phyloP scores from a whole-genome alignment of 176 grass and related monocot species.

The Carex scoparia region DNA sequence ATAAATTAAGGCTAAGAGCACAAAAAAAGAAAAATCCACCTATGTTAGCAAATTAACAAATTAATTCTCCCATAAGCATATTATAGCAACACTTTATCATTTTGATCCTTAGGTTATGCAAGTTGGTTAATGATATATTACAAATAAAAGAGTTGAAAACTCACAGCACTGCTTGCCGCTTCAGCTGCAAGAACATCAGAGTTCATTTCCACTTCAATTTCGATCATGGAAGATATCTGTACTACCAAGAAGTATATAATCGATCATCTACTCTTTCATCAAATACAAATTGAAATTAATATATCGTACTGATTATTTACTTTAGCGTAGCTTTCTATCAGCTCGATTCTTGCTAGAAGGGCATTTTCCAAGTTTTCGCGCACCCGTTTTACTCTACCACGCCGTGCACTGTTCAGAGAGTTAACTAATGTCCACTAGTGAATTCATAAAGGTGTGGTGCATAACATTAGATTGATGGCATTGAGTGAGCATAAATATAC shows the following conservation, averaged over 20 bases:
- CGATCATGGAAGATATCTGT: constrained; percentile 97
- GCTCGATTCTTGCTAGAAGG: constrained; percentile 65
- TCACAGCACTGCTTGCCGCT: constrained; percentile 75
- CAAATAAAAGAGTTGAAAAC: background rate
- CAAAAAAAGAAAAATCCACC: background rate
- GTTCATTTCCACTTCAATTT: constrained; percentile 99
- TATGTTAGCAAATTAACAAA: background rate
- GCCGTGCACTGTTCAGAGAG: constrained; percentile 49
- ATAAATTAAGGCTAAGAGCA: constrained; percentile 11
- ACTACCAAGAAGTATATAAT: constrained; percentile 19
- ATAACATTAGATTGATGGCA: background rate
- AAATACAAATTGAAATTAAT: background rate
- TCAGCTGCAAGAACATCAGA: constrained; percentile 92
- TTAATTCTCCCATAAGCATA: background rate
- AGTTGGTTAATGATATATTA: background rate
- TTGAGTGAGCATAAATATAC: constrained; percentile 32
- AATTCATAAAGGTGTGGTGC: background rate
- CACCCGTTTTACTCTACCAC: constrained; percentile 76
- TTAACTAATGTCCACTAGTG: constrained; percentile 15
- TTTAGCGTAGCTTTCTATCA: constrained; percentile 90
- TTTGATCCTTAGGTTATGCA: background rate
- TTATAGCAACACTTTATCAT: background rate
- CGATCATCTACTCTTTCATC: background rate
- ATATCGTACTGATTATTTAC: constrained; percentile 42
- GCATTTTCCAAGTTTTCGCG: constrained; percentile 79